Evolutionary conservation across 2,329 filamentous ascomycete genomes (phyloP), one percentile per base, ranked within the genome.

Genomic region (Hymenoscyphus fraxineus): DNA sequence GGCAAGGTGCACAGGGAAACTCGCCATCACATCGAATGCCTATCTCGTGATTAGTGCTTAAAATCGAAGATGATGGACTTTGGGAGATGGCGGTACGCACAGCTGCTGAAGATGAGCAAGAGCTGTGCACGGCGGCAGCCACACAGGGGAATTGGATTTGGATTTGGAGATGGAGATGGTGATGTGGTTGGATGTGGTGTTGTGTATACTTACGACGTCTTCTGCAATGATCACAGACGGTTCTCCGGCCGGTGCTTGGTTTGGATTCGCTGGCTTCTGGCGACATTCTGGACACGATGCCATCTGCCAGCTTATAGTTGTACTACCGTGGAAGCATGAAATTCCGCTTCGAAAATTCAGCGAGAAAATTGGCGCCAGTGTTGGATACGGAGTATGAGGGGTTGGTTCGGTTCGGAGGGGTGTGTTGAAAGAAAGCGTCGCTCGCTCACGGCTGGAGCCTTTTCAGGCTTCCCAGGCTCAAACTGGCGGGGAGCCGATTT

Each of bases 1-100:
- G 76, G 74, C 85, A 88, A 72, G 87, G 86, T 74, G 85, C 84
- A 77, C 85, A 88, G 4, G 85, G 83, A 59, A 76, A 78, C 60
- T 76, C 71, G 60, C 79, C 79, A 70, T 81, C 79, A 69, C 80
- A 81, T 60, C 79, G 76, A 41, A 81, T 80, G 67, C 79, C 79
- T 81, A 32, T 31, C 27, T 51, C 55, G 41, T 63, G 57, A 68
- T 68, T 61, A 68, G 67, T 66, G 63, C 60, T 67, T 51, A 66
- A 67, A 63, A 41, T 65, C 40, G 66, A n/a, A 60, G 40, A 39
- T 47, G 51, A 57, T 6, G 16, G 44, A 22, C 10, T 19, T 16
- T 15, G 32, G 32, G 9, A 51, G 44, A 19, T 22, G 44, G 19
- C 7, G 19, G 19, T 27, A 19, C 22, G 44, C 19, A 10, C 19